Percentiles rank a stretch among this genome's conserved stretches.
Conservation (phyloP, 108 stramenopile genomes). For the Skeletonema grethae region DNA sequence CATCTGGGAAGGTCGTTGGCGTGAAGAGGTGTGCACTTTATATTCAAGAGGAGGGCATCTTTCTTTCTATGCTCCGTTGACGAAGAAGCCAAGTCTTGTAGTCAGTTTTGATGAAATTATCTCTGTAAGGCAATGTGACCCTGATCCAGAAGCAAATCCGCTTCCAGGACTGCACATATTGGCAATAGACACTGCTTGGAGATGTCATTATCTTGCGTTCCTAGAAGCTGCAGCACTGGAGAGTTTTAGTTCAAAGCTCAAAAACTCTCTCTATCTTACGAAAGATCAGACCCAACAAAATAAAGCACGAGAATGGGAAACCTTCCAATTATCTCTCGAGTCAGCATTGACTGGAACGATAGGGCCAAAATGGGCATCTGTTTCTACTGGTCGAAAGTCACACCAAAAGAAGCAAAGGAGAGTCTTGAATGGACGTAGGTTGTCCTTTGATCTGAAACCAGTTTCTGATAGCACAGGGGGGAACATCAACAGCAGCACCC, state of each 20-base stretch:
- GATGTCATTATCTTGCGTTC: constrained; percentile 82
- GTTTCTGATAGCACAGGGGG: constrained; percentile 28
- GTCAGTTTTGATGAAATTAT: constrained; percentile 68
- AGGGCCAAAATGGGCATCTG: constrained; percentile 73
- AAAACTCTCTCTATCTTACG: constrained; percentile 44
- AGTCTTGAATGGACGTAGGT: constrained; percentile 76
- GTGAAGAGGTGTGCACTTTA: constrained; percentile 88
- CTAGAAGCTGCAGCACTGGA: constrained; percentile 48
- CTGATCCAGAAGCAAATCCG: constrained; percentile 35
- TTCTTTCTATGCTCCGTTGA: constrained; percentile 81
- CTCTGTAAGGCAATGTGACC: constrained; percentile 54
- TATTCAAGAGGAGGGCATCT: constrained; percentile 60
- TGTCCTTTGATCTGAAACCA: constrained; percentile 65
- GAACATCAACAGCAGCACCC: constrained; percentile 10
- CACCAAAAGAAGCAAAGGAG: constrained; percentile 59
- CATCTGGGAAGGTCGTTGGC: constrained; percentile 92
- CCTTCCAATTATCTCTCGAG: constrained; percentile 67
- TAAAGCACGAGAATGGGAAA: constrained; percentile 75
- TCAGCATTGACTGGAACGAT: constrained; percentile 57
- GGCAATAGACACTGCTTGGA: constrained; percentile 83
- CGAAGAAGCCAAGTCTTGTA: constrained; percentile 78
- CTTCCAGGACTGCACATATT: constrained; percentile 76
- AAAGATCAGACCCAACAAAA: constrained; percentile 33
- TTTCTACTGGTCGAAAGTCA: constrained; percentile 49
- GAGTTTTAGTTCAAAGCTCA: constrained; percentile 51